These are phyloP conservation scores for Chlorella sp. DNA, from an alignment of 139 green algal species.

Conservation along the genomic window DNA sequence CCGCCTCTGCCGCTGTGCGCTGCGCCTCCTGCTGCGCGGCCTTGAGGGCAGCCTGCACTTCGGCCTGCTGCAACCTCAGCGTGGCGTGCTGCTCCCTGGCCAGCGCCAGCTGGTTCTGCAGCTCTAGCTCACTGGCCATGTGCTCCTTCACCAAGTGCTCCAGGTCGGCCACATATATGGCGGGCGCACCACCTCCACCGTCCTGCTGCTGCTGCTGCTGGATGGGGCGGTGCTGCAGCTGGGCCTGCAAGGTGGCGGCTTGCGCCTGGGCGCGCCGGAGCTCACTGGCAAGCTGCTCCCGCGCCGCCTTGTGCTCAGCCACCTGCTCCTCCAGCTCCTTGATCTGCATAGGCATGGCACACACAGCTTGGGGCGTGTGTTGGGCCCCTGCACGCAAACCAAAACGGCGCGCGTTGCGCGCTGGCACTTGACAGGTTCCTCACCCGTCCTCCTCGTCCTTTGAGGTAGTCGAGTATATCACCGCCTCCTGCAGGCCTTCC, in stretches of 20 bases:
- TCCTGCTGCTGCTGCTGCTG: no score
- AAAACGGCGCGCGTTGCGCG: no score
- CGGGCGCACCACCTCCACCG: no score
- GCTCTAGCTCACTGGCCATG: background rate
- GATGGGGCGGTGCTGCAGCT: no score
- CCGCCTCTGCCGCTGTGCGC: background rate
- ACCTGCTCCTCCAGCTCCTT: conserved; percentile 41
- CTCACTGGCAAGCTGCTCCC: conserved; percentile 13
- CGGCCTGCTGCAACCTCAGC: background rate
- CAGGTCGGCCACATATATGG: conserved; percentile 1
- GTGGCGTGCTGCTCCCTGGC: background rate
- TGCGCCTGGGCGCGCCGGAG: background rate
- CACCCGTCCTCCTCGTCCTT: conserved; percentile 19
- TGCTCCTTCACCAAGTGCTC: conserved; percentile 16
- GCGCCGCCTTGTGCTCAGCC: background rate
- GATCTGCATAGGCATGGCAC: conserved; percentile 28
- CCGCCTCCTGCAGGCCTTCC: no score
- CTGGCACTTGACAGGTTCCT: no score
- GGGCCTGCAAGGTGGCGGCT: no score
- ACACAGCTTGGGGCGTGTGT: no score
- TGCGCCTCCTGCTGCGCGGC: background rate
- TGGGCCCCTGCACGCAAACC: no score
- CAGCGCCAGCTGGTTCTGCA: conserved; percentile 19
- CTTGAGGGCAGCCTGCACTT: background rate
- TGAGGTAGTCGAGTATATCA: conserved; percentile 21